A percentile compares a stretch with the other conserved stretches of the same genome.
Conservation (phyloP, 441 rosid genomes). For the Cnidoscolus chayamansa region DNA sequence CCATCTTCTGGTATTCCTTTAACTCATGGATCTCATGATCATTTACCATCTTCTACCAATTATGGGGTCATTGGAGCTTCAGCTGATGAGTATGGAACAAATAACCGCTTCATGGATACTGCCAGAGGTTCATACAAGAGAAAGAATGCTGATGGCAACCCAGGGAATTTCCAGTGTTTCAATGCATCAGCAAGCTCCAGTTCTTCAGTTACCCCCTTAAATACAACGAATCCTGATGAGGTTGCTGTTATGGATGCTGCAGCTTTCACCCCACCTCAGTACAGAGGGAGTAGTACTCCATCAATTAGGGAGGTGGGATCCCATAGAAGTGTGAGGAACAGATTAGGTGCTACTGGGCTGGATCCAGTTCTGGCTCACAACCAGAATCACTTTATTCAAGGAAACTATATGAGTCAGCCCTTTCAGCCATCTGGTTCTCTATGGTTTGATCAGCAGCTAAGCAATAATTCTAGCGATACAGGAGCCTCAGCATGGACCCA, state of each 20-base stretch:
- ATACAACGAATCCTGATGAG: conserved; percentile 51
- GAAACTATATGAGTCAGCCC: conserved; percentile 55
- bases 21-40: conserved; percentile 48
- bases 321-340: conserved; percentile 58
- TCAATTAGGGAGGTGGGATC: conserved; percentile 44
- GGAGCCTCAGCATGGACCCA: conserved; percentile 58
- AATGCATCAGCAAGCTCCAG: conserved; percentile 51
- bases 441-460: conserved; percentile 49
- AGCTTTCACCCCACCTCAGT: conserved; percentile 38
- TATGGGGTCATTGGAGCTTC: conserved; percentile 49
- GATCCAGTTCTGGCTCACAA: conserved; percentile 51
- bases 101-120: conserved; percentile 44
- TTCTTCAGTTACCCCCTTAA: conserved; percentile 36
- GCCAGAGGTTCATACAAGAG: conserved; percentile 61
- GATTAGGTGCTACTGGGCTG: conserved; percentile 48
- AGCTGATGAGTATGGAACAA: conserved; percentile 53
- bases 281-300: conserved; percentile 42
- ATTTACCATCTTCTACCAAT: conserved; percentile 43
- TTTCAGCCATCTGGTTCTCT: conserved; percentile 43
- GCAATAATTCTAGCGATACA: conserved; percentile 41
- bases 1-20: conserved; percentile 38
- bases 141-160: conserved; percentile 55
- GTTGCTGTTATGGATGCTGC: conserved; percentile 38
- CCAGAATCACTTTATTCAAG: conserved; percentile 47
- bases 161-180: conserved; percentile 46